Evolutionary conservation across 306 rosid genomes (phyloP), one percentile per base, ranked within the genome.

Genomic region (Inga laurina): DNA sequence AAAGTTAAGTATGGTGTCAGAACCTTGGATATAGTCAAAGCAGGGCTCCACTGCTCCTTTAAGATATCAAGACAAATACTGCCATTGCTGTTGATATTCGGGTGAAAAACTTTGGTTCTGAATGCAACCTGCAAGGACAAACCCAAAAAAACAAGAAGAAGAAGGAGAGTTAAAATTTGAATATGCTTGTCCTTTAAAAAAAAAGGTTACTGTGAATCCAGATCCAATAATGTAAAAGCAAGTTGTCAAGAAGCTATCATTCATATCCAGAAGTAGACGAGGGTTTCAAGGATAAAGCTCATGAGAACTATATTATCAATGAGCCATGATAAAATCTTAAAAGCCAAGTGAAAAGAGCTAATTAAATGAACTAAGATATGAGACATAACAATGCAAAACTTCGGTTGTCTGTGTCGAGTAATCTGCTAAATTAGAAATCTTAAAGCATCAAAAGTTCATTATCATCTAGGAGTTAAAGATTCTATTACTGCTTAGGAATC

Each of bases 51-150:
- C 64, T 93, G 93, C 84, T 90, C 94, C 90, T 92, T 93, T 85
- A 93, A 87, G 90, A 93, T 92, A 82, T 92, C 98, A 39, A 93
- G 94, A 85, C 98, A 93, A 67, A 93, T 92, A 81, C 97, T 93
- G 69, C 98, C 94, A 30, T 93, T 93, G 96, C 97, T 93, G 88
- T 93, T 93, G 88, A 92, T 93, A 77, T 93, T 93, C 34, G 98
- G 98, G 89, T 92, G 97, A 82, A 93, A 92, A 82, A 92, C 94
- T 83, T 90, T 93, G 18, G 98, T 93, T 90, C 94, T 89, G 82
- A 93, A 93, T 4, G 98, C 97, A 69, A 93, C 97, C 98, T 94
- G 88, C 43, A 78, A 74, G 48, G 82, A 54, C 51, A 22, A 39
- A 39, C 43, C 61, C 7, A 56, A 21, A 52, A 59, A 72, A 15